Evolutionary conservation across 2,329 filamentous ascomycete genomes (phyloP).

Genomic region (Teratosphaeria viscida): DNA sequence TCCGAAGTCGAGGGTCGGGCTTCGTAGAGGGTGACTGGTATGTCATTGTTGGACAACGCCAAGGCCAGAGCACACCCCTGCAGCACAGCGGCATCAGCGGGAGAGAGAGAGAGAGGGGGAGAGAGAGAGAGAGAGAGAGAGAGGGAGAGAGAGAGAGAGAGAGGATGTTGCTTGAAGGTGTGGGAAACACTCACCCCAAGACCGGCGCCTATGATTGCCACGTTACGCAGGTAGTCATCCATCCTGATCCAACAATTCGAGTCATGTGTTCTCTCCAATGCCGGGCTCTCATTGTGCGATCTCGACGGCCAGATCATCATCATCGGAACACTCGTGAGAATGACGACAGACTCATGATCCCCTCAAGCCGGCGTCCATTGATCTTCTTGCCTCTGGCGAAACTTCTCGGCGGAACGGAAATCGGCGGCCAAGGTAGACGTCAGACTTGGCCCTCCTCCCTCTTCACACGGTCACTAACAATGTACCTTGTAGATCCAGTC

Average conservation of each 20-base stretch:
- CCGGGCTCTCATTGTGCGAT: too few relatives aligned
- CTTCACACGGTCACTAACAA: too few relatives aligned
- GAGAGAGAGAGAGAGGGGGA: background rate
- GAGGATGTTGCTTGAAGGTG: background rate
- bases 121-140: background rate
- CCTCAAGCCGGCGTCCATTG: too few relatives aligned
- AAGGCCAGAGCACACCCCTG: conserved; percentile 16
- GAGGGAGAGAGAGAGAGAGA: background rate
- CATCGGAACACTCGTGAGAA: too few relatives aligned
- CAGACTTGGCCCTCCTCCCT: background rate
- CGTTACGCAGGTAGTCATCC: background rate
- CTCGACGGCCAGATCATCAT: too few relatives aligned
- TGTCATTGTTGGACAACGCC: conserved; percentile 9
- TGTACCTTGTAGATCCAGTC: too few relatives aligned
- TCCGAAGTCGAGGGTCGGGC: conserved; percentile 6
- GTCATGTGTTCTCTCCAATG: too few relatives aligned
- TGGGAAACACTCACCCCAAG: background rate
- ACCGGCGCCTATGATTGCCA: background rate
- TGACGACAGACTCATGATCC: too few relatives aligned
- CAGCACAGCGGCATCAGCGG: background rate
- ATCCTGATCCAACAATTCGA: background rate
- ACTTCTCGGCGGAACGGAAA: background rate
- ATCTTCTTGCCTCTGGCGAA: background rate
- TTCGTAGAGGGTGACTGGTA: conserved; percentile 16
- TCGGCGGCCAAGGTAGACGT: background rate